Conservation (phyloP, 306 rosid genomes). For the Sicyos edulis region DNA sequence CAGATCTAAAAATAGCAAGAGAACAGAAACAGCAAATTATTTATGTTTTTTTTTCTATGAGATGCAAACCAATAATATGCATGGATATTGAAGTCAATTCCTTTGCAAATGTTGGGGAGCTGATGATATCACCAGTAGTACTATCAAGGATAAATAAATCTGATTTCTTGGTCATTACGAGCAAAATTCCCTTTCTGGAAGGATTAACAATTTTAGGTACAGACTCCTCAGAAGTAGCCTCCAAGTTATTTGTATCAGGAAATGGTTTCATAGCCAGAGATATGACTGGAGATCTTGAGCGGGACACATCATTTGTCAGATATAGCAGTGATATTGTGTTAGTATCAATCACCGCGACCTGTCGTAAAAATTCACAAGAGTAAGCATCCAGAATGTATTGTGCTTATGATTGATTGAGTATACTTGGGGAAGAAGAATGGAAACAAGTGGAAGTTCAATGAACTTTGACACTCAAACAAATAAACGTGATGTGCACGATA, state of each 20-base stretch:
- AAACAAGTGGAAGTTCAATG: neutral
- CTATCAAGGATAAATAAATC: constrained; percentile 43
- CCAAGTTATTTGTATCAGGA: constrained; percentile 35
- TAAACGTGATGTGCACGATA: constrained; percentile 20
- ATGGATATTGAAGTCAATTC: constrained; percentile 54
- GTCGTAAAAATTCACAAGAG: constrained; percentile 33
- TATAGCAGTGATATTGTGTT: constrained; percentile 50
- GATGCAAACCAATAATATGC: constrained; percentile 58
- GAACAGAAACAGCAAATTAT: neutral
- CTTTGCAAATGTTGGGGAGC: constrained; percentile 35
- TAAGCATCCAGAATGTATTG: constrained; percentile 22
- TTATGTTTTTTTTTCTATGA: neutral
- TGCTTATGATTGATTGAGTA: constrained; percentile 13
- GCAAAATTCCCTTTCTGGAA: constrained; percentile 38
- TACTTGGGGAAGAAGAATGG: neutral
- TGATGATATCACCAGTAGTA: constrained; percentile 44
- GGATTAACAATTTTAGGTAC: constrained; percentile 35
- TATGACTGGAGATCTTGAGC: constrained; percentile 45
- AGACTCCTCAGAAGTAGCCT: constrained; percentile 33
- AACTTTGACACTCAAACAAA: constrained; percentile 3
- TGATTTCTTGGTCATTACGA: constrained; percentile 50
- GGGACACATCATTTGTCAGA: constrained; percentile 46
- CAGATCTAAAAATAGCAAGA: neutral
- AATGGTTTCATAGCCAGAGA: constrained; percentile 47
- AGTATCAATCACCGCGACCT: constrained; percentile 79